Evolutionary conservation across 306 rosid species (phyloP), one percentile per base, ranked within the genome.

Genomic region (Cyclanthera cordifolia): DNA sequence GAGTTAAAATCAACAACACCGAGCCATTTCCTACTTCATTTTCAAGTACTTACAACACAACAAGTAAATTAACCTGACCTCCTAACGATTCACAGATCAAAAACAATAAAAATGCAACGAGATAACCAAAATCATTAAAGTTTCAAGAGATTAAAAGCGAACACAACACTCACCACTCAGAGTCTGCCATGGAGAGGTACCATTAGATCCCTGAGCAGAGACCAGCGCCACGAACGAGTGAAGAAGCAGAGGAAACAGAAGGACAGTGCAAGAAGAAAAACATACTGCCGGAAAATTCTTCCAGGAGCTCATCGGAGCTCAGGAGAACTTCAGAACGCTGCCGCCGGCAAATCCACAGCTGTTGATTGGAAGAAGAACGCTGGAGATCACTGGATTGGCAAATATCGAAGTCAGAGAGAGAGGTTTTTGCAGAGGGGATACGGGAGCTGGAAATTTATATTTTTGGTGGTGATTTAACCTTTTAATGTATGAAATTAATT

Each of bases 181-280:
- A 11, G 98, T 89, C 20, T 78, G 75, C 98, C 94, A 93, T 25
- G 3, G 68, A 72, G 58, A 27, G 4, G 74, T 68, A 49, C 8
- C 27, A 15, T 61, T 70, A 79, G 98, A 86, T 87, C 91, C 74
- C 90, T 84, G 88, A 82, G 95, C 95, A 39, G 88, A 84, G 57
- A 87, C 95, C 58, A 77, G 74, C 43, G 76, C 73, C 20, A 80
- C 57, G 6, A 74, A 50, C 8, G 76, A 80, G 72, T 78, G 79
- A 43, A 88, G 84, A 68, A 83, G 72, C n/a, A 85, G 76, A 60
- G 67, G 43, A 4, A 84, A 78, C 11, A 80, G 24, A 23, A 73
- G 34, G n/a, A 71, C 57, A 80, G 84, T 77, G 85, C 92, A 83
- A 67, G 84, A 80, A 69, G 66, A 80, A 81, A 58, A 79, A 82